Conservation (phyloP, 73 alveolate genomes). For the Uronychia setigera region DNA sequence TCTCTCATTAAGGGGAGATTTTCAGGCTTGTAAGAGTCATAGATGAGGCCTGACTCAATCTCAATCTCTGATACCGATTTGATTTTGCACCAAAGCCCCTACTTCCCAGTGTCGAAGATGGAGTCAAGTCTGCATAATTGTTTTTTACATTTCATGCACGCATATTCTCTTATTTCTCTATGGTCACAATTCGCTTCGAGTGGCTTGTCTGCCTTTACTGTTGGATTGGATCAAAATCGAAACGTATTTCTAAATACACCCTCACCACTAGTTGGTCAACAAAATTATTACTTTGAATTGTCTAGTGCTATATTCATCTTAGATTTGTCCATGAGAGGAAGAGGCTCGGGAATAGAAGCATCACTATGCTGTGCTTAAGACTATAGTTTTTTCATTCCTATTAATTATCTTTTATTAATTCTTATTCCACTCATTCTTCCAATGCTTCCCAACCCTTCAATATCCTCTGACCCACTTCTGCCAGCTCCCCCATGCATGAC, state of each 20-base stretch:
- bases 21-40: conserved; percentile 30
- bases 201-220: neutral
- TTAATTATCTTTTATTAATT: too few species aligned
- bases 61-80: conserved; percentile 7
- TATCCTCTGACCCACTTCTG: neutral
- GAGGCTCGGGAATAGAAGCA: neutral
- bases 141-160: conserved; percentile 15
- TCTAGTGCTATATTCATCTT: neutral
- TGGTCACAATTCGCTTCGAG: conserved; percentile 35
- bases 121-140: conserved; percentile 17
- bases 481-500: neutral
- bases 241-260: neutral
- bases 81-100: neutral
- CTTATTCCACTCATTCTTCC: neutral
- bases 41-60: conserved; percentile 12
- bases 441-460: neutral
- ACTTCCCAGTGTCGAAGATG: conserved; percentile 37
- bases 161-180: conserved; percentile 15
- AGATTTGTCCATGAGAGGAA: neutral
- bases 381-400: neutral
- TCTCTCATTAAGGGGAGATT: conserved; percentile 36
- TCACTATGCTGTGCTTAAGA: too few species aligned
- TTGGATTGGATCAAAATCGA: neutral
- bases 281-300: neutral
- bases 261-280: neutral